Base-by-base conservation (phyloP, 768 basidiomycete species). In the Pleurotus sapidus region DNA sequence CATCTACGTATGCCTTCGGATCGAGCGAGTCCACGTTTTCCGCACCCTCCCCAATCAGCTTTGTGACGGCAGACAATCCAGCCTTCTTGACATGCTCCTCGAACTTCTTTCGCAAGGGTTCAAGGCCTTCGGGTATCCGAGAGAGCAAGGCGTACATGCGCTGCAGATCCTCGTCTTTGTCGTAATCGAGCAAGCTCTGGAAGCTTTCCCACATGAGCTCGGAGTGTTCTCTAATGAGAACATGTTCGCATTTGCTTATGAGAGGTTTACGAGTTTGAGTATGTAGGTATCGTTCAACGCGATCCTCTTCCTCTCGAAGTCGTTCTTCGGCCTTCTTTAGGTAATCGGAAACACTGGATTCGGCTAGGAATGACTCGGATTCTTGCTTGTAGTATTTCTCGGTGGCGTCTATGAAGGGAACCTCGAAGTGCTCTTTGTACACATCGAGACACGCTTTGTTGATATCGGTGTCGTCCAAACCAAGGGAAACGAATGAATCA, bases 41-140 rank as follows among this genome's bases (percentile, higher is more conserved):
- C 60, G 80, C 85, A 23, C 73, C 74, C 46, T 86, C 87, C 46
- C 84, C 78, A 67, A 84, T 74, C 72, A 89, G 75, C 67, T 88
- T 91, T 47, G 87, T 83, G 23, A 98, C 89, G 1, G 93, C 89
- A 24, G 84, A 82, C 58, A 92, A 70, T 25, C 96, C 96, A 12
- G 91, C 85, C 65, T 86, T 84, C 81, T 96, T 97, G 68, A 98
- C 96, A 70, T 97, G 95, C 63, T 91, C 88, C 74, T 95, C 95
- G 67, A 98, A 99, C 66, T 85, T 88, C 78, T 90, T 91, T 65
- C 93, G 83, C 55, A 98, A 73, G 0, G 94, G 95, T 64, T 96
- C 93, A 57, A 98, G 77, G 5, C 95, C 96, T 63, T 93, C 88
- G 15, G 86, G 84, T 59, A 98, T 95, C 34, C 95, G 89, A 11